phyloP scores from a whole-genome alignment of 139 green algal genomes.

The Parachlorella kessleri region DNA sequence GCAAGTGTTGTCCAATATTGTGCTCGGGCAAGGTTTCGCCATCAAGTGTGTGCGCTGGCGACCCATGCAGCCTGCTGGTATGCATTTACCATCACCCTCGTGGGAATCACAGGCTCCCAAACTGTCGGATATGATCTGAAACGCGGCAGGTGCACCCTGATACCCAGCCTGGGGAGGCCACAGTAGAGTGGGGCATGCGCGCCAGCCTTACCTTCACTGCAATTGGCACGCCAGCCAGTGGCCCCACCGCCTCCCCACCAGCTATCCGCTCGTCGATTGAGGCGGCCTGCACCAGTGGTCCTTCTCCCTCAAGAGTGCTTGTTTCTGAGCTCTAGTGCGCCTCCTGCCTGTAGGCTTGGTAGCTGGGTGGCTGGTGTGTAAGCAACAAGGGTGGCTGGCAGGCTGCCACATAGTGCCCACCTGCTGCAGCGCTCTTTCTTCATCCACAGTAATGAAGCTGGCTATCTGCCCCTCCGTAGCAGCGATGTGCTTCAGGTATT shows the following conservation, averaged over 20 bases:
- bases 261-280: conserved; percentile 39
- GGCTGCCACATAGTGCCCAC: too few species aligned
- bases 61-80: too few species aligned
- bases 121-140: background rate
- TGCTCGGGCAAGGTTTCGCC: too few species aligned
- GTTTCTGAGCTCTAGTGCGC: too few species aligned
- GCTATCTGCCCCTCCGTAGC: conserved; percentile 36
- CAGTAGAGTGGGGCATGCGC: background rate
- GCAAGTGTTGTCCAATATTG: too few species aligned
- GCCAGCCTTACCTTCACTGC: conserved; percentile 76
- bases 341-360: too few species aligned
- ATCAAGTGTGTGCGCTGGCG: too few species aligned
- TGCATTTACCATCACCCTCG: too few species aligned
- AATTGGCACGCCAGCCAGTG: conserved; percentile 83
- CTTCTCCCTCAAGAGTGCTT: too few species aligned
- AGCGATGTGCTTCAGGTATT: conserved; percentile 48
- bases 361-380: too few species aligned
- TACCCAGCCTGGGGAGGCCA: background rate
- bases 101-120: background rate
- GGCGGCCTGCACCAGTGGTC: conserved; percentile 26
- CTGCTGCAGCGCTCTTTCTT: conserved; percentile 34
- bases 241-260: conserved; percentile 28
- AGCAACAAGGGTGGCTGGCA: too few species aligned
- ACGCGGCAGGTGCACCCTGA: background rate
- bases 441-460: conserved; percentile 52